These are phyloP conservation scores for Vigna radiata DNA, from an alignment of 306 rosid genomes.

Conservation along the genomic window DNA sequence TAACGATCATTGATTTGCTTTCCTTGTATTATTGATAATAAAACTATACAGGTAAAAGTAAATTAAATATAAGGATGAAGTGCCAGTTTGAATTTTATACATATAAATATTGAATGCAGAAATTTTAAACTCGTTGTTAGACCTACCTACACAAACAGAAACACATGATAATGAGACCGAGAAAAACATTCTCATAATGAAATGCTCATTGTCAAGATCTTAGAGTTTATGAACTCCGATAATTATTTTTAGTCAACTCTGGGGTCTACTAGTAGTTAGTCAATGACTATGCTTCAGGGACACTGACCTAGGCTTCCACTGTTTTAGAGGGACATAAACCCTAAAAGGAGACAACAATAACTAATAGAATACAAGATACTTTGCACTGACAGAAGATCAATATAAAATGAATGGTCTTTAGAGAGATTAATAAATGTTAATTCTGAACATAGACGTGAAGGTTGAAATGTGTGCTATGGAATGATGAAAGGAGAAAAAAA, in stretches of 20 bases:
- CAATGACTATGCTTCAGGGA: conserved; percentile 45
- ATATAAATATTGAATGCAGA: neutral
- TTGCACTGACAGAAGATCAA: neutral
- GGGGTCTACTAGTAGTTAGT: conserved; percentile 57
- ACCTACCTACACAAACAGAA: conserved; percentile 16
- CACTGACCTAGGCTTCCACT: conserved; percentile 47
- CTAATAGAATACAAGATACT: neutral
- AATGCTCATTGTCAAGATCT: conserved; percentile 46
- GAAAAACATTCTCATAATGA: conserved; percentile 38
- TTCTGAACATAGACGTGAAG: neutral
- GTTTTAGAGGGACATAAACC: conserved; percentile 13
- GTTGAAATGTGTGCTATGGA: neutral
- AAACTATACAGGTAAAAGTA: neutral
- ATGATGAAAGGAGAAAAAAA: neutral
- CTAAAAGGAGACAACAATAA: conserved; percentile 27
- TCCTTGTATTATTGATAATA: neutral
- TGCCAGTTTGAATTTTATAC: neutral
- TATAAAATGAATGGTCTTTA: neutral
- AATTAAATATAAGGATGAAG: neutral
- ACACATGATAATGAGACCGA: neutral
- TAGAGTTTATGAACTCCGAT: conserved; percentile 46
- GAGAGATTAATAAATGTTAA: neutral
- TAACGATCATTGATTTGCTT: neutral
- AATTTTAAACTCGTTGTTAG: neutral
- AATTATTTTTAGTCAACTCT: conserved; percentile 48